Conservation (phyloP, 768 basidiomycete genomes). For the Boletus sp. region DNA sequence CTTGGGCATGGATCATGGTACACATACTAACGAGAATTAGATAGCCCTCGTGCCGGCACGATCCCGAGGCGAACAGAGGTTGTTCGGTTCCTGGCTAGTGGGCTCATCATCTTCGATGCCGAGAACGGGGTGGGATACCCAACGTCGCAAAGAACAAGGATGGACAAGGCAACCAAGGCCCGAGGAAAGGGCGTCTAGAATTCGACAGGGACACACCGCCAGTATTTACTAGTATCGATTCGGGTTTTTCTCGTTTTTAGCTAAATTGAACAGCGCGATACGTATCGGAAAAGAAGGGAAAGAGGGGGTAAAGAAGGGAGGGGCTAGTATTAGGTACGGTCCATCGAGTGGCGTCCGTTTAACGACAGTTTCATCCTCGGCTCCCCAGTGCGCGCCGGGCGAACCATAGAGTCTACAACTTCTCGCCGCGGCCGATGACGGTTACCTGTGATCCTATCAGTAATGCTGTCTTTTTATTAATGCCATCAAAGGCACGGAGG, state of each 20-base stretch:
- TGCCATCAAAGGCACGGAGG: conserved; percentile 1
- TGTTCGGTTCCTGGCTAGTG: no score
- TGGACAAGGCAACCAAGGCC: neutral
- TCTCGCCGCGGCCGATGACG: conserved; percentile 56
- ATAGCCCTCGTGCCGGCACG: no score
- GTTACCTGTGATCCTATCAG: conserved; percentile 40
- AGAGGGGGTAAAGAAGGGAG: neutral
- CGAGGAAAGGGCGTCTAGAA: neutral
- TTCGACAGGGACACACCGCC: neutral
- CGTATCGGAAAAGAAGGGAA: neutral
- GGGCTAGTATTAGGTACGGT: conserved; percentile 1
- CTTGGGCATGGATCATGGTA: no score
- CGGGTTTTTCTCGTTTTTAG: conserved; percentile 4
- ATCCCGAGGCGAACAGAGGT: no score
- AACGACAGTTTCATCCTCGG: neutral
- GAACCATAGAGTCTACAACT: conserved; percentile 25
- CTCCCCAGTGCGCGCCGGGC: neutral
- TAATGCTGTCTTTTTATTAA: conserved; percentile 3
- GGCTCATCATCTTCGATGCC: neutral
- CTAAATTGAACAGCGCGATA: conserved; percentile 8
- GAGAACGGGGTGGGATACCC: neutral
- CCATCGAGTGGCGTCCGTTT: conserved; percentile 9
- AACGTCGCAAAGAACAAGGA: neutral
- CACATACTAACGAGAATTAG: no score
- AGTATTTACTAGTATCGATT: neutral